Percentiles rank a stretch among this genome's conserved stretches.
Conservation (phyloP, 1,284 basidiomycete genomes). For the Tilletia indica region DNA sequence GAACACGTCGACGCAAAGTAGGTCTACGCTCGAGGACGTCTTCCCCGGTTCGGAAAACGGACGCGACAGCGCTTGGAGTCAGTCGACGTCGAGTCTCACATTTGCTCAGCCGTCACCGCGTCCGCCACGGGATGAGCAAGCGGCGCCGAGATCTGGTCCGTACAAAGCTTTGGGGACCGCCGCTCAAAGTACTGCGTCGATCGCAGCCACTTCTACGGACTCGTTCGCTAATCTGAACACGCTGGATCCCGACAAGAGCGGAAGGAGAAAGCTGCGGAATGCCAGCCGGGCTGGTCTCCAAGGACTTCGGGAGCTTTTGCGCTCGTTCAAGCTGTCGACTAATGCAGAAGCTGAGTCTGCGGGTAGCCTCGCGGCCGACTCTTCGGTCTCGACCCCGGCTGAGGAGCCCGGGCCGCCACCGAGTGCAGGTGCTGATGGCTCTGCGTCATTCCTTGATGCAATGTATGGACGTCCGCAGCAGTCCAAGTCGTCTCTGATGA, state of each 20-base stretch:
- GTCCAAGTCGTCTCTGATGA: background rate
- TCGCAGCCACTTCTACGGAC: constrained; percentile 19
- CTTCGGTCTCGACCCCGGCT: background rate
- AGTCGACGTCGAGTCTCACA: constrained; percentile 12
- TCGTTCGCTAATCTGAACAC: constrained; percentile 19
- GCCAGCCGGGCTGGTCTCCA: constrained; percentile 40
- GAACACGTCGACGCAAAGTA: background rate
- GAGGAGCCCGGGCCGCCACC: too few relatives aligned
- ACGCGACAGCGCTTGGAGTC: constrained; percentile 14
- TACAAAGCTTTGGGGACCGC: constrained; percentile 25
- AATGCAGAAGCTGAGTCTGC: constrained; percentile 14
- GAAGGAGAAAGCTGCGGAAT: constrained; percentile 36
- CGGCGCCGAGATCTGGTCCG: constrained; percentile 10
- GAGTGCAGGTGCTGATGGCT: background rate
- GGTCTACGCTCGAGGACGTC: background rate
- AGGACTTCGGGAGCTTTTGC: constrained; percentile 36
- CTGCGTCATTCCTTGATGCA: background rate
- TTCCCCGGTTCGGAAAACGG: background rate
- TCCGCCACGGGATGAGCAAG: background rate
- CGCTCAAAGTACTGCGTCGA: constrained; percentile 11
- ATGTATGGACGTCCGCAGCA: background rate
- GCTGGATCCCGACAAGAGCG: constrained; percentile 31
- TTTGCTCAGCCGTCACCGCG: constrained; percentile 17
- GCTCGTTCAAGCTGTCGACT: constrained; percentile 23
- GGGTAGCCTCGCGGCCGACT: background rate